Evolutionary conservation across 306 rosid species (phyloP), one percentile per base, ranked within the genome.

Genomic region (Neltuma alba): DNA sequence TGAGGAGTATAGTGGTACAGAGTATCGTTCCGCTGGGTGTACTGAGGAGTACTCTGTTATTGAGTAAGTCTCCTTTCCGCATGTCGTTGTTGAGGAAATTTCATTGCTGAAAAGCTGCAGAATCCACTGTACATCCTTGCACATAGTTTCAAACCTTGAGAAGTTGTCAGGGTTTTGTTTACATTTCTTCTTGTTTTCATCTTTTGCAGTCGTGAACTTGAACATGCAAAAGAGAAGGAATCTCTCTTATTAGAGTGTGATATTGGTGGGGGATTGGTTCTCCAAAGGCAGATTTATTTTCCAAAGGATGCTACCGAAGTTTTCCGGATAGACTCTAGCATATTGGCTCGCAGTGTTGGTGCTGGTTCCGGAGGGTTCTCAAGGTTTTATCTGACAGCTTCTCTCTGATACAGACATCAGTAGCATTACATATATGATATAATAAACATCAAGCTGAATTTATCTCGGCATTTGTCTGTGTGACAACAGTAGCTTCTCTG

Each of bases 361-460:
- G 94, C 98, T 88, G 98, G 98, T 81, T 92, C 98, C 45, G 97
- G 97, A 81, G 97, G 98, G 54, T 94, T 89, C 90, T 94, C 98
- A 78, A 94, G 98, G 97, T 92, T 87, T 80, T 70, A 69, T 85
- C 47, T n/a, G 36, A 78, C 48, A 70, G 50, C 70, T 25, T 74
- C 37, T 67, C 75, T 50, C 55, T 68, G 58, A 41, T 70, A 67
- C 41, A 41, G 70, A 50, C 40, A 60, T 27, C 42, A 37, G 30
- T 72, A 44, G 34, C 81, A 47, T 82, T 70, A n/a, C 30, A 58
- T 54, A 16, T 52, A 28, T 50, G 57, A 48, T 79, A 23, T 16
- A 30, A 30, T 79, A 20, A 48, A 15, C 4, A 48, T 16, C 0
- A 18, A 18, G 21, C 18, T 14, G 23, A 18, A 48, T 48, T 15